A percentile compares a stretch with the other conserved stretches of the same genome.
These are phyloP conservation scores for Lyophyllum semitale DNA, from an alignment of 768 basidiomycete genomes.

Conservation along the genomic window DNA sequence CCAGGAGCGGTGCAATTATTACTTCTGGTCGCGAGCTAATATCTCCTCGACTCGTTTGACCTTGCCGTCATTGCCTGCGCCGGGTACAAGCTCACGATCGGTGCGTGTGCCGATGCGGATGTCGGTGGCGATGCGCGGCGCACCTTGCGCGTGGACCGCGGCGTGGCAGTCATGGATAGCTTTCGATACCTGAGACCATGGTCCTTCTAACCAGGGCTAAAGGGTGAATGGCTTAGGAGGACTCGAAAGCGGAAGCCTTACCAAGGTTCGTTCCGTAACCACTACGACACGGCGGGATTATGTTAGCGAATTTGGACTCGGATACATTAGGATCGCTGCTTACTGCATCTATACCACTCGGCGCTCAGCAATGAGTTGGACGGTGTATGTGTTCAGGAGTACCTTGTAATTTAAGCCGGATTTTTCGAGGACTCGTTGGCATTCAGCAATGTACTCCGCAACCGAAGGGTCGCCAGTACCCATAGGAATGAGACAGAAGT, in stretches of 20 bases:
- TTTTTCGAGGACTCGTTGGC: constrained; percentile 79
- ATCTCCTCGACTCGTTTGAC: constrained; percentile 82
- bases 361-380: neutral
- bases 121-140: constrained; percentile 83
- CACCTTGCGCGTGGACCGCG: constrained; percentile 78
- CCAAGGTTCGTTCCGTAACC: constrained; percentile 94
- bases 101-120: constrained; percentile 92
- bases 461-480: constrained; percentile 79
- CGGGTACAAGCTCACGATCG: constrained; percentile 61
- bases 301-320: constrained; percentile 1
- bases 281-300: constrained; percentile 35
- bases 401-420: constrained; percentile 85
- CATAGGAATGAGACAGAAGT: constrained; percentile 89
- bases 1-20: neutral
- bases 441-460: constrained; percentile 79
- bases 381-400: constrained; percentile 1
- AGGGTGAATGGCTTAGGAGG: neutral
- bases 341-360: constrained; percentile 63
- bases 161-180: constrained; percentile 92
- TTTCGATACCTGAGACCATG: constrained; percentile 81
- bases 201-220: constrained; percentile 58
- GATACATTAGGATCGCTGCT: constrained; percentile 23
- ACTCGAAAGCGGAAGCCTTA: constrained; percentile 21
- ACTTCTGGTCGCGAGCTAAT: constrained; percentile 43
- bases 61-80: constrained; percentile 78